Percentiles rank a stretch among this genome's conserved stretches.
These are phyloP conservation scores for Sclerotinia minor DNA, from an alignment of 2,329 filamentous ascomycete genomes.

Conservation along the genomic window DNA sequence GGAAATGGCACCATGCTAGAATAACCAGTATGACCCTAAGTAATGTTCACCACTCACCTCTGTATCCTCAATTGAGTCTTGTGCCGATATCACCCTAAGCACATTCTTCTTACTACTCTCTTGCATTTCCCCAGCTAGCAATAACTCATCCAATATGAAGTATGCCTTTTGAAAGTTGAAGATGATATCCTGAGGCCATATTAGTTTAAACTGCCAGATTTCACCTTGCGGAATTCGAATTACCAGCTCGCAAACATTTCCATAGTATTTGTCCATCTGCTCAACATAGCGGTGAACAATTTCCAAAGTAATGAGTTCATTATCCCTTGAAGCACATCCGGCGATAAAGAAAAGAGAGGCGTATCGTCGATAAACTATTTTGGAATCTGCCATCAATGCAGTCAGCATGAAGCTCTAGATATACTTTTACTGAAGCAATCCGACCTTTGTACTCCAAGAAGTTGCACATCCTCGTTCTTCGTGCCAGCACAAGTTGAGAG, in stretches of 20 bases:
- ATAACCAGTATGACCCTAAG: constrained; percentile 6
- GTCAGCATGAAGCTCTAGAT: constrained; percentile 27
- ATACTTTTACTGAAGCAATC: constrained; percentile 23
- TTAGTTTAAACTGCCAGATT: neutral
- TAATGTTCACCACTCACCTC: constrained; percentile 65
- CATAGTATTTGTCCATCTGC: constrained; percentile 99
- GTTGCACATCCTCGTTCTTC: constrained; percentile 98
- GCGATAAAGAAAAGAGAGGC: constrained; percentile 99
- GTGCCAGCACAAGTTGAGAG: constrained; percentile 91
- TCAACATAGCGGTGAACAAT: constrained; percentile 99
- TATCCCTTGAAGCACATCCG: constrained; percentile 94
- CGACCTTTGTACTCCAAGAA: constrained; percentile 98
- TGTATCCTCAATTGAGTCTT: constrained; percentile 98
- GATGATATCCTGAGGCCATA: constrained; percentile 51
- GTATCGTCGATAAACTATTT: constrained; percentile 98
- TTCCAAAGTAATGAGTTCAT: constrained; percentile 96
- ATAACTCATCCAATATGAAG: constrained; percentile 95
- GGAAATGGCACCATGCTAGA: constrained; percentile 40
- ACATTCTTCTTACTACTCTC: constrained; percentile 99
- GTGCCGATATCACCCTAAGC: constrained; percentile 89
- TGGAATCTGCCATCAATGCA: constrained; percentile 67
- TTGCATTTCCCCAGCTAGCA: constrained; percentile 94
- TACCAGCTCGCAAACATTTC: constrained; percentile 92
- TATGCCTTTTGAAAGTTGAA: constrained; percentile 99
- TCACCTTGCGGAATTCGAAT: neutral